phyloP scores from a whole-genome alignment of 352 stramenopile genomes.

The Peronosclerospora sorghi region DNA sequence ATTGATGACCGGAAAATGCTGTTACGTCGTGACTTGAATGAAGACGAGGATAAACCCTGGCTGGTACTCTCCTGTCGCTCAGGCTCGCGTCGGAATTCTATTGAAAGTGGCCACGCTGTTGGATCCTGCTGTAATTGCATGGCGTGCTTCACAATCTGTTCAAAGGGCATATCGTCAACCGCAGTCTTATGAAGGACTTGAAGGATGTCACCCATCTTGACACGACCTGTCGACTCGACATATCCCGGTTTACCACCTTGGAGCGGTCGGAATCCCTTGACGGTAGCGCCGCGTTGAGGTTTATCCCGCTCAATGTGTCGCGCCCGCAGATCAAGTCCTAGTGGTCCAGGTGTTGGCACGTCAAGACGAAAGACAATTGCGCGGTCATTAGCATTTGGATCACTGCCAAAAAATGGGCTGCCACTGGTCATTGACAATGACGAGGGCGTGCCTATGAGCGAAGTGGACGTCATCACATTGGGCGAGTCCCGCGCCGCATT shows the following conservation, averaged over 20 bases:
- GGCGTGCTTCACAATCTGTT: slow-evolving; percentile 71
- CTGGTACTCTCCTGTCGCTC: slow-evolving; percentile 21
- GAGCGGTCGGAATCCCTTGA: slow-evolving; percentile 68
- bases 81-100: slow-evolving; percentile 68
- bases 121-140: slow-evolving; percentile 61
- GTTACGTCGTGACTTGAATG: slow-evolving; percentile 37
- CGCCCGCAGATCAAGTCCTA: slow-evolving; percentile 63
- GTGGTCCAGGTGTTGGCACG: slow-evolving; percentile 49
- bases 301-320: slow-evolving; percentile 65
- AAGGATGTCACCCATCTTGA: slow-evolving; percentile 68
- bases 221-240: slow-evolving; percentile 62
- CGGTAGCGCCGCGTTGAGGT: slow-evolving; percentile 58
- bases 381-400: slow-evolving; percentile 41
- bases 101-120: slow-evolving; percentile 50
- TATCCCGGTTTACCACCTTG: slow-evolving; percentile 39
- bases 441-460: slow-evolving; percentile 27
- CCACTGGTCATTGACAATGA: slow-evolving; percentile 30
- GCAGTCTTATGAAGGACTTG: slow-evolving; percentile 67
- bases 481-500: slow-evolving; percentile 24
- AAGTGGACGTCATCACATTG: slow-evolving; percentile 21
- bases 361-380: slow-evolving; percentile 65
- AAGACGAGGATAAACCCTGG: slow-evolving; percentile 2
- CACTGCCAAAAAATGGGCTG: slow-evolving; percentile 44
- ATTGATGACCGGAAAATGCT: slow-evolving; percentile 67
- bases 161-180: slow-evolving; percentile 77